These are phyloP conservation scores for Boletales sp. DNA, from an alignment of 768 basidiomycete genomes.

Conservation along the genomic window DNA sequence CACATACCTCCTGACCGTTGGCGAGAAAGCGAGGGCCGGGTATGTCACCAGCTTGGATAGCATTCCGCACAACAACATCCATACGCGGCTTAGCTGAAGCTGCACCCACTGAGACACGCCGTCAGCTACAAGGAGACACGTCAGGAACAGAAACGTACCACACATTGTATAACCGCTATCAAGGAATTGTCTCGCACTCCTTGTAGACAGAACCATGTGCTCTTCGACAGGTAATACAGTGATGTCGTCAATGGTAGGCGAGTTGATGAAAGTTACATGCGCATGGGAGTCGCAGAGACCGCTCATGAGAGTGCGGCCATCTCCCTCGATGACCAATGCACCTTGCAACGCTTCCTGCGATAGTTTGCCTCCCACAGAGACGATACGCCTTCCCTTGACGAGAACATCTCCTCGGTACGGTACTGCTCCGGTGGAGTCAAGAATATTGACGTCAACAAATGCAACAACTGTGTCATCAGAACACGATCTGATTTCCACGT, in stretches of 20 bases:
- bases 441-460: constrained; percentile 30
- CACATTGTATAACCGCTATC: constrained; percentile 40
- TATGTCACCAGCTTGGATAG: constrained; percentile 33
- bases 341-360: constrained; percentile 16
- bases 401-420: constrained; percentile 36
- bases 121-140: not conserved
- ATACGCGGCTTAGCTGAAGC: constrained; percentile 33
- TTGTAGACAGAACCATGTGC: constrained; percentile 28
- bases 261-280: constrained; percentile 31
- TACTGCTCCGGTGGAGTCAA: constrained; percentile 32
- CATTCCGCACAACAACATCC: constrained; percentile 32
- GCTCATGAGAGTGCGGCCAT: constrained; percentile 35
- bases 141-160: constrained; percentile 8
- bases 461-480: constrained; percentile 20
- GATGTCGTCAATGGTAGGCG: constrained; percentile 29
- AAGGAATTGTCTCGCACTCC: constrained; percentile 32
- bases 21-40: constrained; percentile 36
- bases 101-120: constrained; percentile 26
- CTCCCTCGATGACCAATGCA: constrained; percentile 27
- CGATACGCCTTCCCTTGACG: constrained; percentile 28
- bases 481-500: constrained; percentile 21
- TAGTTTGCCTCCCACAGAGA: constrained; percentile 25
- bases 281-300: constrained; percentile 36
- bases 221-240: constrained; percentile 29
- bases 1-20: constrained; percentile 31